Conservation (phyloP, 2,329 filamentous ascomycete genomes). For the Xylaria sp. region DNA sequence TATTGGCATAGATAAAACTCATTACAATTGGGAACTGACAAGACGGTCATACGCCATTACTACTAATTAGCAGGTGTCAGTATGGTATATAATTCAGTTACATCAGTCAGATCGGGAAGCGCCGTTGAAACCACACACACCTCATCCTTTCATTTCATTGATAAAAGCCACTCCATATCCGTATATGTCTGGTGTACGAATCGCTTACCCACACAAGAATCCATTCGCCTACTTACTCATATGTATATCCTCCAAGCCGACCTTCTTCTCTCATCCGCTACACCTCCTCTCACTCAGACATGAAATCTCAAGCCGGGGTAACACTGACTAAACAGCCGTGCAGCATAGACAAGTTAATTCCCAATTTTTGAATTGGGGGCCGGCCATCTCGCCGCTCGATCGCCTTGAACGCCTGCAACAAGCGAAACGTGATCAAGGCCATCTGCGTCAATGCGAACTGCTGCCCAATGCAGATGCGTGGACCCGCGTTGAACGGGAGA, state of each 20-base stretch:
- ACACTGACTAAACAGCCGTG: slow-evolving; percentile 49
- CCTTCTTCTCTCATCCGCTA: neutral
- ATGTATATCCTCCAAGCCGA: neutral
- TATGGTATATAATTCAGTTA: too few relatives aligned
- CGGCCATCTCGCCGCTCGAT: slow-evolving; percentile 47
- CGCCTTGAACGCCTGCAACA: slow-evolving; percentile 48
- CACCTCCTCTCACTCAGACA: too few relatives aligned
- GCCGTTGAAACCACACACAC: too few relatives aligned
- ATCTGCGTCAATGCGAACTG: slow-evolving; percentile 52
- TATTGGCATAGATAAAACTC: too few relatives aligned
- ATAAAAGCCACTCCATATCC: too few relatives aligned
- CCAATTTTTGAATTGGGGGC: slow-evolving; percentile 45
- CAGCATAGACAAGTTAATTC: slow-evolving; percentile 47
- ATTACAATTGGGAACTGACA: too few relatives aligned
- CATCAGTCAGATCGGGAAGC: too few relatives aligned
- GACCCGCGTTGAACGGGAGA: slow-evolving; percentile 54
- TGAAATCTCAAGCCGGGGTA: slow-evolving; percentile 36
- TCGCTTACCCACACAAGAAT: too few relatives aligned
- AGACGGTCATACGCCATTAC: too few relatives aligned
- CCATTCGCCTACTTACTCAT: neutral
- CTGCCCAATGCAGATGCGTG: slow-evolving; percentile 55
- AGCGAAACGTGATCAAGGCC: slow-evolving; percentile 47
- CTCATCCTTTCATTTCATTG: too few relatives aligned
- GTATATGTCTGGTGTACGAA: too few relatives aligned
- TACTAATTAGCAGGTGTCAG: too few relatives aligned